Conservation (phyloP, 495 filamentous ascomycete genomes). For the Penicillium odoratum region DNA sequence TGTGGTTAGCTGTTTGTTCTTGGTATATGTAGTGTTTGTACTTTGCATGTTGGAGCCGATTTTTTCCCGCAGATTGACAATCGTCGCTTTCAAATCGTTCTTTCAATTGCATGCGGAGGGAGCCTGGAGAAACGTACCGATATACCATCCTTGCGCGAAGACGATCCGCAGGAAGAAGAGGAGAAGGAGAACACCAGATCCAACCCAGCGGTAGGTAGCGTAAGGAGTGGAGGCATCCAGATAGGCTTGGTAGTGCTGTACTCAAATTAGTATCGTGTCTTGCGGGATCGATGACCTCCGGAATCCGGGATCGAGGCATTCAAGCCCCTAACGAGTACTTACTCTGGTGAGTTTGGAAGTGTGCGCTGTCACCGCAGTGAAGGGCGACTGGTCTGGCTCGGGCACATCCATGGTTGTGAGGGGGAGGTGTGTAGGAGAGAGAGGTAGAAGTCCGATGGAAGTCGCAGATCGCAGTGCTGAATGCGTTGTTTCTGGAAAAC, state of each 20-base stretch:
- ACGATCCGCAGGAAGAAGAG: conserved; percentile 88
- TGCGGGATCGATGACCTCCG: neutral
- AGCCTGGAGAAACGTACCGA: conserved; percentile 60
- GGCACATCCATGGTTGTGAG: conserved; percentile 65
- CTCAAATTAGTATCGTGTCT: conserved; percentile 5
- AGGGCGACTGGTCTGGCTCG: conserved; percentile 80
- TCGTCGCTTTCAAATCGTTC: conserved; percentile 2
- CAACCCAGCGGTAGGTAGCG: conserved; percentile 82
- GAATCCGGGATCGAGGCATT: conserved; percentile 10
- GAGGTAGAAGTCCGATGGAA: conserved; percentile 14
- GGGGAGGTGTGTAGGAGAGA: conserved; percentile 12
- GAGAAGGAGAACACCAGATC: conserved; percentile 70
- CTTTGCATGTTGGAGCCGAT: neutral
- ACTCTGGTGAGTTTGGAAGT: conserved; percentile 72
- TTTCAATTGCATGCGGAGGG: neutral
- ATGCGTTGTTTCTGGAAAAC: conserved; percentile 30
- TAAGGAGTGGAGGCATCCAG: conserved; percentile 91
- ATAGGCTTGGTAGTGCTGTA: conserved; percentile 89
- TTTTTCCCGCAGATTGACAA: neutral
- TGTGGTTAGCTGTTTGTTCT: conserved; percentile 5
- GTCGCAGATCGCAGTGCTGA: conserved; percentile 28
- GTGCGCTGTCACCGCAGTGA: conserved; percentile 80
- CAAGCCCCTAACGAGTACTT: conserved; percentile 34
- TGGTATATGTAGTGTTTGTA: neutral
- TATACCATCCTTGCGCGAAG: conserved; percentile 95